These are phyloP conservation scores for Cutaneotrichosporon cavernicola DNA, from an alignment of 1,284 basidiomycete species.

Conservation along the genomic window DNA sequence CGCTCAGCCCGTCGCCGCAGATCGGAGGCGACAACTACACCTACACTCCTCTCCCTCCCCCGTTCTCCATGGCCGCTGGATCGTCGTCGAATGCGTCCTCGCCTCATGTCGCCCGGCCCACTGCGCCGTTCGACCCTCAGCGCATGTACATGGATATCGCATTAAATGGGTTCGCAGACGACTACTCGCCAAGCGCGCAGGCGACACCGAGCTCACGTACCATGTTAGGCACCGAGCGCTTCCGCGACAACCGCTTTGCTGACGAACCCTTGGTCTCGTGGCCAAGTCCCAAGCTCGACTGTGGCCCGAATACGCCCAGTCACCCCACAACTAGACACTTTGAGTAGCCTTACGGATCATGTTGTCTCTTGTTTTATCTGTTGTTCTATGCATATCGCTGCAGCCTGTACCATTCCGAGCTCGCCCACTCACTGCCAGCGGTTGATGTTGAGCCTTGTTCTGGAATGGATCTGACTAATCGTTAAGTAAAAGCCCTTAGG, in stretches of 20 bases:
- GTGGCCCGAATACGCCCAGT: slow-evolving; percentile 14
- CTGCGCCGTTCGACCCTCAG: slow-evolving; percentile 23
- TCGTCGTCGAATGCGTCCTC: neutral
- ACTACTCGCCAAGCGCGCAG: slow-evolving; percentile 23
- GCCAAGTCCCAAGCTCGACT: slow-evolving; percentile 35
- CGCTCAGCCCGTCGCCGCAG: slow-evolving; percentile 37
- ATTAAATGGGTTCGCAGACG: slow-evolving; percentile 25
- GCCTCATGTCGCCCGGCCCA: neutral
- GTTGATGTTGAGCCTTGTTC: neutral
- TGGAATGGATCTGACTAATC: neutral
- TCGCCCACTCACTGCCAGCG: no score
- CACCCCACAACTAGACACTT: neutral
- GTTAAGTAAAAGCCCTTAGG: neutral
- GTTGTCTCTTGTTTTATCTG: neutral
- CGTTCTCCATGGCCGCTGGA: neutral
- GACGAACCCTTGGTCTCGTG: slow-evolving; percentile 42
- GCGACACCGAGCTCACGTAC: slow-evolving; percentile 44
- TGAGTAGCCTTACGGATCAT: neutral
- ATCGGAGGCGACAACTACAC: slow-evolving; percentile 32
- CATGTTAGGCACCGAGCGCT: slow-evolving; percentile 47
- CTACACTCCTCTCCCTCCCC: slow-evolving; percentile 20
- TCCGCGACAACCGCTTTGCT: slow-evolving; percentile 48
- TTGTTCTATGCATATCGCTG: neutral
- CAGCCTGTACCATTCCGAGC: neutral
- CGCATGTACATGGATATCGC: slow-evolving; percentile 47